Base-by-base conservation (phyloP, 768 basidiomycete genomes). In the Kwoniella europaea region DNA sequence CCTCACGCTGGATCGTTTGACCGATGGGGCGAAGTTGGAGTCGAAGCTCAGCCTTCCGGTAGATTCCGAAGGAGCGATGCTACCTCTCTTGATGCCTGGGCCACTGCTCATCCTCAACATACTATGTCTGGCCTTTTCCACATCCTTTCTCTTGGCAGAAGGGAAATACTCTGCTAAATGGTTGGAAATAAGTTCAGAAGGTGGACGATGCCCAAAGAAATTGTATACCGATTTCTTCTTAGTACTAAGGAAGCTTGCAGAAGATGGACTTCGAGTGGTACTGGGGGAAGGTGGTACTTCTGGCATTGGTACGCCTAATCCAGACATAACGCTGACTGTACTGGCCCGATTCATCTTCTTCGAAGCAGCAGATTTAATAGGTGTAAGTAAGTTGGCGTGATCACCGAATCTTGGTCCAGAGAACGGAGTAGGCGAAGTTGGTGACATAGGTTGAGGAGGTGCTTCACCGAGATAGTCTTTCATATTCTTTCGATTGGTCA, bases 171-270 rank as follows among this genome's bases (percentile, higher is more conserved):
- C 95, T 20, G 91, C 90, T 62, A 98, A 84, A 80, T 98, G 95
- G 7, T 87, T 96, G 27, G 95, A 92, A 85, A 98, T 98, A 72
- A 98, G 89, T 83, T 98, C 97, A 84, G 92, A 93, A 0, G 97
- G 95, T 0, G 97, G 97, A 52, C 97, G 91, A 79, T 98, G 97
- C 16, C 96, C 97, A 76, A 98, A 96, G 87, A 98, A 99, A 86
- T 94, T 94, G 84, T 85, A 83, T 75, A 85, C 83, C 65, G 81
- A 83, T 68, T 80, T 82, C 27, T 80, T 78, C 58, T 78, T 78
- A 27, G 63, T 77, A 10, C 75, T 74, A 27, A 85, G 79, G 76
- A 85, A 83, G 22, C 79, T 81, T 12, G 77, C 81, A 4, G 81
- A 74, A 1, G 81, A 78, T 7, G 84, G 84, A n/a, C 82, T 82